A percentile compares a stretch with the other conserved stretches of the same genome.
Conservation (phyloP, 2,329 filamentous ascomycete species). For the Westerdykella ornata region DNA sequence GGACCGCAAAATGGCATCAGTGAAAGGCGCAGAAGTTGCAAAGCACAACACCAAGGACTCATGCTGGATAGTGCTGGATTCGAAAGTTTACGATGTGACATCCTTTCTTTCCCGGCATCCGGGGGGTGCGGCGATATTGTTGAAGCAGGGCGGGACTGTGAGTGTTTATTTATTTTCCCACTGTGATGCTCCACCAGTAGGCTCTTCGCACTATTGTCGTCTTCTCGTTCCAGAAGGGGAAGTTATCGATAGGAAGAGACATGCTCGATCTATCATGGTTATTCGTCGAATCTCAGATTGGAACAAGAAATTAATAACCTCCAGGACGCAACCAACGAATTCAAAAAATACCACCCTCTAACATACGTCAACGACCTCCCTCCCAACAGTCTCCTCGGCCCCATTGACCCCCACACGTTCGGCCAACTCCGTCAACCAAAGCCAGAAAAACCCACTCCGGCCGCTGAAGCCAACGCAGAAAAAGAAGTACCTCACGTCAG, state of each 20-base stretch:
- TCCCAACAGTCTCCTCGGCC: constrained; percentile 19
- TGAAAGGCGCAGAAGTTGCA: constrained; percentile 31
- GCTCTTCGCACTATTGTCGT: not conserved
- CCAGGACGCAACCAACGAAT: constrained; percentile 32
- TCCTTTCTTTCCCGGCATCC: constrained; percentile 57
- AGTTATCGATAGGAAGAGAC: no score
- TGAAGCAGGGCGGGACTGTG: constrained; percentile 41
- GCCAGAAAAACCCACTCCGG: constrained; percentile 14
- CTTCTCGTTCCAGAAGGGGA: not conserved
- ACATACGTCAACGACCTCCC: constrained; percentile 28
- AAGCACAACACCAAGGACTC: constrained; percentile 30
- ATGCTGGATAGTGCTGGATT: constrained; percentile 62
- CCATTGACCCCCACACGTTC: constrained; percentile 30
- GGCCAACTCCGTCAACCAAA: constrained; percentile 20
- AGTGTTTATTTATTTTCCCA: no score
- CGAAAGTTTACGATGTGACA: constrained; percentile 61
- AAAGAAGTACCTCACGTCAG: constrained; percentile 26
- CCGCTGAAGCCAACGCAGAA: constrained; percentile 13
- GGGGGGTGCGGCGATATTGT: constrained; percentile 46
- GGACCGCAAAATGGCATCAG: constrained; percentile 5
- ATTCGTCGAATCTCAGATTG: no score
- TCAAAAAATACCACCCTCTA: constrained; percentile 32
- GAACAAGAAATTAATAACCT: constrained; percentile 2
- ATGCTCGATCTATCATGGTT: no score
- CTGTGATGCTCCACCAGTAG: no score